Base-by-base conservation (phyloP, 140 eudicot species). In the Anethum foeniculum region DNA sequence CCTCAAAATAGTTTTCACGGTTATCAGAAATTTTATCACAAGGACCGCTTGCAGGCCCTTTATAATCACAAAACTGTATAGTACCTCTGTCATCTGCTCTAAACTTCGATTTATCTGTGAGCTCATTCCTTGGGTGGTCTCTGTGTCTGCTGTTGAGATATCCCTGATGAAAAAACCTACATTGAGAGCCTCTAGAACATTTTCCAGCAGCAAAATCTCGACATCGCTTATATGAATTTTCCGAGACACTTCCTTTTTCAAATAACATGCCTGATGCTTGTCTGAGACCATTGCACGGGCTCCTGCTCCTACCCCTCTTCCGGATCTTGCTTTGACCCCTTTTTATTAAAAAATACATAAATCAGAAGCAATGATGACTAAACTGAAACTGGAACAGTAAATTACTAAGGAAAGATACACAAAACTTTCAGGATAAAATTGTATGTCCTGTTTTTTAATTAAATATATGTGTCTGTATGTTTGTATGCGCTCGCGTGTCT, bases 171-270 rank as follows among this genome's bases (percentile, higher is more conserved):
- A 77, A 46, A 71, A 87, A 87, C 67, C 83, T 77, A 79, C 94
- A 85, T 15, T 82, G 79, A 83, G 58, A 72, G 34, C 91, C 94
- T 79, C 87, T 85, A 84, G 81, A 84, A 86, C 94, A 87, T 38
- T 76, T 82, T 52, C 94, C 91, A 12, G 78, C 44, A 11, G 87
- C 68, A 90, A 90, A 87, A 84, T 90, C 90, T 77, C 88, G 81
- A 79, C 91, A 87, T 23, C 65, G 65, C 62, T 77, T 85, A 81
- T 85, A 88, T 48, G 84, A 79, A 72, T 76, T 44, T 21, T 86
- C 85, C 1, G 81, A 52, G 68, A 69, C 80, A 64, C 80, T 85
- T 84, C 83, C 77, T 75, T 79, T 54, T 58, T 86, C 87, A 76
- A 73, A 69, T 83, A 81, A 82, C 77, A 67, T 79, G 78, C 71